These are phyloP conservation scores for Streptanthus diversifolius DNA, from an alignment of 345 rosid genomes.

Conservation along the genomic window DNA sequence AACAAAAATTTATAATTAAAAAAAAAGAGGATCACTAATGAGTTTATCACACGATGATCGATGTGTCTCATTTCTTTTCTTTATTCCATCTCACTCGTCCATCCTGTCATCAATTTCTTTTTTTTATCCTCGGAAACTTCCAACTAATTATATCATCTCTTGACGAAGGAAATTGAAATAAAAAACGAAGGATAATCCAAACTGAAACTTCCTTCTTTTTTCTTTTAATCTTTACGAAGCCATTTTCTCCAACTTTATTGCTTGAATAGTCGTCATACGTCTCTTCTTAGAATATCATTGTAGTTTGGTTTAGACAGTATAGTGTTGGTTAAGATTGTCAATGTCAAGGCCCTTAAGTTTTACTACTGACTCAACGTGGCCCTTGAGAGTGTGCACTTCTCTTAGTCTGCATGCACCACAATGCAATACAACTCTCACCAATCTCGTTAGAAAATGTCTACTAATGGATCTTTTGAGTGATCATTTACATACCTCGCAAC, in stretches of 20 bases:
- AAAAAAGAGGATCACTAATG: neutral
- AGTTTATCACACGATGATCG: slow-evolving; percentile 1
- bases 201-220: neutral
- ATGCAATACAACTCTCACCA: slow-evolving; percentile 6
- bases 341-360: slow-evolving; percentile 71
- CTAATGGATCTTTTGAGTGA: neutral
- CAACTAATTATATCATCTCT: neutral
- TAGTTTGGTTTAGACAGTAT: slow-evolving; percentile 44
- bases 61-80: neutral
- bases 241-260: slow-evolving; percentile 26
- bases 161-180: neutral
- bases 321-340: slow-evolving; percentile 68
- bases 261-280: neutral
- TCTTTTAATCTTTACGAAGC: slow-evolving; percentile 1
- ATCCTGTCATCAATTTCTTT: neutral
- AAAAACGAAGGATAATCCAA: neutral
- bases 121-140: neutral
- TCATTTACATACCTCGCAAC: slow-evolving; percentile 60
- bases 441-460: neutral
- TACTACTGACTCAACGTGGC: slow-evolving; percentile 71
- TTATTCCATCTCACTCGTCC: slow-evolving; percentile 6
- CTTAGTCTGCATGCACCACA: slow-evolving; percentile 46
- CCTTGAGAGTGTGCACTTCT: slow-evolving; percentile 68
- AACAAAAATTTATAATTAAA: too few species aligned
- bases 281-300: neutral